Evolutionary conservation across 495 filamentous ascomycete species (phyloP).

Genomic region (Penicillium psychrofluorescens): DNA sequence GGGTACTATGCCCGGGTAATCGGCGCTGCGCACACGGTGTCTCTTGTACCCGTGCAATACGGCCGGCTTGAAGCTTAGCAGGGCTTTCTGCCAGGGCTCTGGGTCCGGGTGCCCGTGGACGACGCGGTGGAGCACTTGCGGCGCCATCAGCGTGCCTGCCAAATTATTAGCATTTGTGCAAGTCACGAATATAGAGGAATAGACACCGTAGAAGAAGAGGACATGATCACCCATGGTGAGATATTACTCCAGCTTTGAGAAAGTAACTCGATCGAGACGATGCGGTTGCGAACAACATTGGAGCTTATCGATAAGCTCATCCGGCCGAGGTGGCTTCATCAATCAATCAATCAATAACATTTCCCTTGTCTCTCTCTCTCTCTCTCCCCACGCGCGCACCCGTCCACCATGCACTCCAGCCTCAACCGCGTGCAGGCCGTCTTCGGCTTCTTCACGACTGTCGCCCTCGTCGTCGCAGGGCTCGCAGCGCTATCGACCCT

Average conservation of each 20-base stretch:
- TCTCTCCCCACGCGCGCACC: neutral
- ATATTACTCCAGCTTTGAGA: neutral
- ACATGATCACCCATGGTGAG: constrained; percentile 36
- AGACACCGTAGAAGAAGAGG: constrained; percentile 51
- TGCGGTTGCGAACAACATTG: neutral
- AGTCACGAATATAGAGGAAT: neutral
- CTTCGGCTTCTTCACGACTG: constrained; percentile 97
- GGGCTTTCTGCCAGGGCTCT: constrained; percentile 41
- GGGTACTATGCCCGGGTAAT: constrained; percentile 80
- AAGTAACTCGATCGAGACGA: neutral
- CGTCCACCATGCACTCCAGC: constrained; percentile 68
- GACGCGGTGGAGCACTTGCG: constrained; percentile 74
- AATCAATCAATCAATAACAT: neutral
- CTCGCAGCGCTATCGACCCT: constrained; percentile 74
- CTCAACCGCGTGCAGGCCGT: constrained; percentile 80
- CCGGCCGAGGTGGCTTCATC: constrained; percentile 35
- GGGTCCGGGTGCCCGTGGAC: constrained; percentile 56
- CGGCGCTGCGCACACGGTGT: constrained; percentile 55
- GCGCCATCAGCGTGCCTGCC: constrained; percentile 60
- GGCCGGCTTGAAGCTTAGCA: constrained; percentile 63
- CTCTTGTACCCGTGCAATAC: constrained; percentile 66
- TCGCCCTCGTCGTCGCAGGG: constrained; percentile 71
- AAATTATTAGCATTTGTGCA: neutral
- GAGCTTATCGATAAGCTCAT: constrained; percentile 18
- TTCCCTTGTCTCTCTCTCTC: neutral